Base-by-base conservation (phyloP, 1,284 basidiomycete genomes). In the Fistulinella cinereoalba region DNA sequence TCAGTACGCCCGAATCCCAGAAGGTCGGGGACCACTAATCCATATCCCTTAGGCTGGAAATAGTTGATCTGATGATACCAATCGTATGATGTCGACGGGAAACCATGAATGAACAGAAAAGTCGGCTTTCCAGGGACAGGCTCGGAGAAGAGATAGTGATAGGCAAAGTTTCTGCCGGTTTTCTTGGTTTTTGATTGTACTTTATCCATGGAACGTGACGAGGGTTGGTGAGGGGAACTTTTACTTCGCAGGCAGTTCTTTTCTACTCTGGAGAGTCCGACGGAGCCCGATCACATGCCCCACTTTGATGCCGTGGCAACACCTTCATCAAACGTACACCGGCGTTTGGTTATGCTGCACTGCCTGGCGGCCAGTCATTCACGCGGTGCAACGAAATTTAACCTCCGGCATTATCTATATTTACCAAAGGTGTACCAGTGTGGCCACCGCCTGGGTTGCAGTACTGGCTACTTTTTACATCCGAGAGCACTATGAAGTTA, bases 1-100 rank as follows among this genome's bases (percentile, higher is more conserved):
- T 60, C 71, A 7, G 75, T 76, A 15, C 59, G 69, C 12, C 76
- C 76, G 25, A 70, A 73, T 10, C 77, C 79, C 11, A 79, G 65
- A 59, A 74, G 67, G 56, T 79, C 74, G 1, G 76, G 78, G 8
- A 71, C 73, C 47, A 80, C 56, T 23, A 79, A 44, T 13, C 76
- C 70, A 42, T 71, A 79, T 18, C 78, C 79, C 32, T 58, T 62
- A 21, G 61, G 53, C 31, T 66, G 52, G 60, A 79, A 76, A 52
- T 68, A 70, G 10, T 66, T 52, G 43, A 77, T 68, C 50, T 74
- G 72, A 21, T 65, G 57, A 32, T 67, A 57, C 76, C 77, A 78
- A 41, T 70, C 72, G 43, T 69, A 67, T 0, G 71, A 69, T 12
- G 64, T 68, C 0, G 69, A 69, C 4, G 74, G 74, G 46, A 74